Evolutionary conservation across 305 asterid genomes (phyloP), one percentile per base, ranked within the genome.

Genomic region (Fraxinus angustifolia): DNA sequence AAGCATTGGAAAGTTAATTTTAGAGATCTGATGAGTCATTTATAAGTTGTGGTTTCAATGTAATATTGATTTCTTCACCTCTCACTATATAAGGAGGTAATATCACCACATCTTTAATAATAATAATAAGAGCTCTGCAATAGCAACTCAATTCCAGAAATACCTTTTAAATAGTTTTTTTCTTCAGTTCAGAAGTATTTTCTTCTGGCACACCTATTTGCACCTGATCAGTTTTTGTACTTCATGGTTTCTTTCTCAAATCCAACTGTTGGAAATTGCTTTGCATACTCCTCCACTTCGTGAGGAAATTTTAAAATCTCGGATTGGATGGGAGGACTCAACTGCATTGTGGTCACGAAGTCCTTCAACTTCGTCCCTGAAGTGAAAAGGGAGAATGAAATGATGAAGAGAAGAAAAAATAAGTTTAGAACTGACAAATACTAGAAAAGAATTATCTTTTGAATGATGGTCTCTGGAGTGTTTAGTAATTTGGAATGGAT

Each of bases 191-290:
- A 2, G 45, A 38, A 38, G 11, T 16, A 38, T 34, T 83, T 38
- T 8, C n/a, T 17, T 17, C 3, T 50, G 35, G 10, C 33, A 31
- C 50, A 3, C 5, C 23, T 1, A 53, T 53, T 53, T 53, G 26
- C 21, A 60, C 70, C 70, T 60, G 26, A 53, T 88, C 81, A 94
- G 84, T 87, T 88, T 82, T 93, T 94, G 92, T 92, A 93, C 88
- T 94, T 94, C 97, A 94, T 93, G 85, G 96, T 94, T 83, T 90
- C 97, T 80, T 93, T 94, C 87, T 93, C 97, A 73, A 94, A 94
- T 10, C 97, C 98, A 71, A 94, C 89, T 40, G 98, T 94, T 19
- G 98, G 97, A 84, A 94, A 94, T 83, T 92, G 98, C 86, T 94
- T 94, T 0, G 98, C 98, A n/a, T 82, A 94, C 83, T 94, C 96